phyloP scores from a whole-genome alignment of 163 green algal species.

The Volvox carteri region DNA sequence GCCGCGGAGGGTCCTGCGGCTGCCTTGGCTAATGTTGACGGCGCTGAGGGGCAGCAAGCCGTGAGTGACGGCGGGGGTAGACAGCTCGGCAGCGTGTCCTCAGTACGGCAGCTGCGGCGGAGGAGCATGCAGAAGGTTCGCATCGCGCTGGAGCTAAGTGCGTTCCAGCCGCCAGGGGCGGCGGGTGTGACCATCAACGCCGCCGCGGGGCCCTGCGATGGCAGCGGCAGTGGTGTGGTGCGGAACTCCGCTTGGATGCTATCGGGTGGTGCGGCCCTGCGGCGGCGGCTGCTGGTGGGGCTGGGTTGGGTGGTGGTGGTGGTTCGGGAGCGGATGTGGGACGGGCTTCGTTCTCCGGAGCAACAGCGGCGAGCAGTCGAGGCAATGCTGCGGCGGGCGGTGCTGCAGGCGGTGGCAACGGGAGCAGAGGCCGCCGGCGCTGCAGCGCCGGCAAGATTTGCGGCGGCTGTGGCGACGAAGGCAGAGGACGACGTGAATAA shows the following conservation, averaged over 20 bases:
- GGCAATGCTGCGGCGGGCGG: background rate
- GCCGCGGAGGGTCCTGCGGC: too few relatives aligned
- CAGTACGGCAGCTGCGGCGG: background rate
- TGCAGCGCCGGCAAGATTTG: too few relatives aligned
- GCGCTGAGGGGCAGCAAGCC: too few relatives aligned
- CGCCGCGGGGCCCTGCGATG: background rate
- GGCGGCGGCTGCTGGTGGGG: constrained; percentile 27
- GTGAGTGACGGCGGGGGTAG: too few relatives aligned
- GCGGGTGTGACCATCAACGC: background rate
- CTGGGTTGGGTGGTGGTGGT: constrained; percentile 32
- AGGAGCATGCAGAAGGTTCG: background rate
- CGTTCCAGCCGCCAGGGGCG: background rate
- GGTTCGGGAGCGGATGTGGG: constrained; percentile 26
- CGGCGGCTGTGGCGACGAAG: too few relatives aligned
- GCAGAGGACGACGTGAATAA: too few relatives aligned
- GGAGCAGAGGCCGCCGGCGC: background rate
- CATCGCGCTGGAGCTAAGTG: constrained; percentile 19
- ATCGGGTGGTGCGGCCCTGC: background rate
- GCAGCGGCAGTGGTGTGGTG: constrained; percentile 22
- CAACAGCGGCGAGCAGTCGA: constrained; percentile 1
- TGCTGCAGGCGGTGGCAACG: background rate
- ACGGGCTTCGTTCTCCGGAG: constrained; percentile 4
- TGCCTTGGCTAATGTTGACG: too few relatives aligned
- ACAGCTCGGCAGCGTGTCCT: too few relatives aligned
- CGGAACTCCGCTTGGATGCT: constrained; percentile 47